phyloP scores from a whole-genome alignment of 441 rosid species.

The Corymbia calophylla region DNA sequence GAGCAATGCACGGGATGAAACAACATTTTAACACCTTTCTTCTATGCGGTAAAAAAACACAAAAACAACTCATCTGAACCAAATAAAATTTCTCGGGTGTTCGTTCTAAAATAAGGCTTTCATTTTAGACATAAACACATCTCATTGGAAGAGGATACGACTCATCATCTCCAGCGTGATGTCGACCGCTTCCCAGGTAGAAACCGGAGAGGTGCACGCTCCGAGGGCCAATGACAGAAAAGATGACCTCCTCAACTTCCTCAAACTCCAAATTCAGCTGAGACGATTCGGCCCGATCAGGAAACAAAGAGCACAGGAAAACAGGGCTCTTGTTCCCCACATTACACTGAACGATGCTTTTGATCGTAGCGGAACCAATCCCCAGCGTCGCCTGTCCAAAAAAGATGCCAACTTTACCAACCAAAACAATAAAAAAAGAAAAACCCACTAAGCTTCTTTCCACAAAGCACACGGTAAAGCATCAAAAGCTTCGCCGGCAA shows the following conservation, averaged over 20 bases:
- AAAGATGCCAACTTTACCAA: not conserved
- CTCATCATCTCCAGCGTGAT: constrained; percentile 22
- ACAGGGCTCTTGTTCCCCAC: constrained; percentile 62
- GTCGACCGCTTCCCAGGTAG: constrained; percentile 19
- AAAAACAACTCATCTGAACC: not conserved
- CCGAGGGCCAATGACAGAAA: constrained; percentile 68
- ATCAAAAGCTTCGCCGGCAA: not conserved
- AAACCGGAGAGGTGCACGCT: constrained; percentile 77
- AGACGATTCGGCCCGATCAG: constrained; percentile 38
- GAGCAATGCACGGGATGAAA: not conserved
- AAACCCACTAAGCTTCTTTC: not conserved
- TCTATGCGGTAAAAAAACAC: not conserved
- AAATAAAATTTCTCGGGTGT: not conserved
- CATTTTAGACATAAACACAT: not conserved
- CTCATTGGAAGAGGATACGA: constrained; percentile 47
- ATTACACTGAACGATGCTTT: constrained; percentile 62
- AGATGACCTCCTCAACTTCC: constrained; percentile 56
- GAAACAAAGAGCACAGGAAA: constrained; percentile 52
- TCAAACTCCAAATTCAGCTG: constrained; percentile 67
- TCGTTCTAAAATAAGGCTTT: not conserved
- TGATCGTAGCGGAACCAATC: constrained; percentile 21
- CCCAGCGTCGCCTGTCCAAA: constrained; percentile 60
- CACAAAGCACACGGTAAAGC: not conserved
- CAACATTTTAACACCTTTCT: not conserved
- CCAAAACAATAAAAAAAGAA: not conserved